Evolutionary conservation across 352 stramenopile species (phyloP).

Genomic region (Aphanomyces stellatus): DNA sequence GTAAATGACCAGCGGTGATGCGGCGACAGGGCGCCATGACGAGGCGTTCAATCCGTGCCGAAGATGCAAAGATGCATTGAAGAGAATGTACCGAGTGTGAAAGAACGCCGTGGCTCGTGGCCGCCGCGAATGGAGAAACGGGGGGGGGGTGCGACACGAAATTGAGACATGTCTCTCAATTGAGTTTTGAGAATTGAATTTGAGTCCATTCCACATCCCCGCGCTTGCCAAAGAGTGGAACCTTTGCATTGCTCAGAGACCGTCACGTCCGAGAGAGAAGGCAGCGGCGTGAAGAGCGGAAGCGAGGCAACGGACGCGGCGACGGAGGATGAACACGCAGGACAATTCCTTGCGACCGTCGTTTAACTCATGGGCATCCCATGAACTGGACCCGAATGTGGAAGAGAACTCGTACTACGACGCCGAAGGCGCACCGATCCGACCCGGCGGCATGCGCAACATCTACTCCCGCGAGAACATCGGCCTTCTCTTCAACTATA

Average conservation of each 20-base stretch:
- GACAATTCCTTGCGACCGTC: neutral
- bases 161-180: too few species aligned
- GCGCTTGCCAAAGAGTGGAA: neutral
- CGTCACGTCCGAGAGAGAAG: too few species aligned
- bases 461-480: slow-evolving; percentile 36
- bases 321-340: neutral
- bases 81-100: too few species aligned
- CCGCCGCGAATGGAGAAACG: too few species aligned
- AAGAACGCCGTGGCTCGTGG: too few species aligned
- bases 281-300: neutral
- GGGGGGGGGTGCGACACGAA: too few species aligned
- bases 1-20: too few species aligned
- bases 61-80: too few species aligned
- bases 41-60: too few species aligned
- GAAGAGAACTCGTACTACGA: slow-evolving; percentile 2
- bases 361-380: slow-evolving; percentile 15
- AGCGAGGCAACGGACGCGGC: neutral
- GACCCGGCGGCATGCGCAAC: slow-evolving; percentile 37
- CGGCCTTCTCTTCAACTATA: slow-evolving; percentile 54
- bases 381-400: neutral
- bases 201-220: slow-evolving; percentile 14
- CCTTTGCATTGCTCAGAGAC: neutral
- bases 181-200: slow-evolving; percentile 11
- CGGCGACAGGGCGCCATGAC: too few species aligned
- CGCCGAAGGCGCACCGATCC: slow-evolving; percentile 43